Evolutionary conservation across 2,329 filamentous ascomycete genomes (phyloP).

Genomic region (Fusarium pseudoanthophilum): DNA sequence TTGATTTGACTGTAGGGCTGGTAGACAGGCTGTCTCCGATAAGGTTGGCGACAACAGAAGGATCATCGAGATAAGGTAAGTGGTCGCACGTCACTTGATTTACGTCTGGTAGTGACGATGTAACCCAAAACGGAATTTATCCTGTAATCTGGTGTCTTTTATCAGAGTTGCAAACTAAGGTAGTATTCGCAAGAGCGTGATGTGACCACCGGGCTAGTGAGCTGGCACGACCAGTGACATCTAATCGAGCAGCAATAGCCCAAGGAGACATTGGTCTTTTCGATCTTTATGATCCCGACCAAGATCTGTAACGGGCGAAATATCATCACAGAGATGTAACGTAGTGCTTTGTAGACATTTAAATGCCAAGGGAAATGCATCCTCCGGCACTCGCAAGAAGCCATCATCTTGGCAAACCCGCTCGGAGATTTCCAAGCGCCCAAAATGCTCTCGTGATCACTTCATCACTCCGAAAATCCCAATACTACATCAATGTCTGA

Average conservation of each 20-base stretch:
- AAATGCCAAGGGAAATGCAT: neutral
- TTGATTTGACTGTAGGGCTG: neutral
- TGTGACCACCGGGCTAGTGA: neutral
- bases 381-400: neutral
- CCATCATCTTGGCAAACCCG: neutral
- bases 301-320: neutral
- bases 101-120: neutral
- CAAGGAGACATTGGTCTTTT: too few species aligned
- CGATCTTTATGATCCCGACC: too few species aligned
- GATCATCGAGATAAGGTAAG: neutral
- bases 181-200: conserved; percentile 20
- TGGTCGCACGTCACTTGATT: conserved; percentile 7
- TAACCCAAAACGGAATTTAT: neutral
- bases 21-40: neutral
- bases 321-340: neutral
- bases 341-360: neutral
- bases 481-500: conserved; percentile 7
- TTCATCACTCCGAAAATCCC: neutral
- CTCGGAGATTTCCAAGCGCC: neutral
- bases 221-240: neutral
- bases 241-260: too few species aligned
- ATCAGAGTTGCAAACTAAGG: conserved; percentile 5
- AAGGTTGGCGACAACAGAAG: neutral
- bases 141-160: neutral
- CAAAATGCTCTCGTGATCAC: conserved; percentile 5